A percentile compares a stretch with the other conserved stretches of the same genome.
Conservation (phyloP, 2,329 filamentous ascomycete species). For the Pseudogymnoascus pannorum region DNA sequence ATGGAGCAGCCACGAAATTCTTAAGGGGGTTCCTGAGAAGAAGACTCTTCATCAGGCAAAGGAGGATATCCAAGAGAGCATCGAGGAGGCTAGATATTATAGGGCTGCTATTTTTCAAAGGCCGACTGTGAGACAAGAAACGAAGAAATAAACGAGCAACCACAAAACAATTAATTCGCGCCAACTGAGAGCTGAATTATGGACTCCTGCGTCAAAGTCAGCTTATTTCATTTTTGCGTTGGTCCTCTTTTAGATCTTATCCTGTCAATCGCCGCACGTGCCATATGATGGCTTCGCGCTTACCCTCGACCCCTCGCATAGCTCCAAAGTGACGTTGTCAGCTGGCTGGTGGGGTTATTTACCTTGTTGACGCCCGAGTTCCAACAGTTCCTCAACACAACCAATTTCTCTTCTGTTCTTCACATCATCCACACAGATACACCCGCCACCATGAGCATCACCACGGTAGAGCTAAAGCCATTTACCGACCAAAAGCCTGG, state of each 20-base stretch:
- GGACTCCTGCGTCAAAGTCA: neutral
- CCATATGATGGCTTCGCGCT: conserved; percentile 2
- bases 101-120: conserved; percentile 57
- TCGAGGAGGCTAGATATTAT: conserved; percentile 84
- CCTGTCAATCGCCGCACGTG: conserved; percentile 6
- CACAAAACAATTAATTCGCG: neutral
- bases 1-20: conserved; percentile 61
- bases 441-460: conserved; percentile 56
- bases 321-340: conserved; percentile 8
- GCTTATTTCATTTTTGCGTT: neutral
- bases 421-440: conserved; percentile 11
- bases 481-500: conserved; percentile 97
- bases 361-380: conserved; percentile 3
- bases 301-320: neutral
- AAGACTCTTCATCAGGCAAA: conserved; percentile 71
- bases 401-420: conserved; percentile 2
- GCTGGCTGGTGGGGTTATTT: conserved; percentile 8
- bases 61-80: conserved; percentile 91
- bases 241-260: neutral
- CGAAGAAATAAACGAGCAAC: neutral
- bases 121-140: neutral
- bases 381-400: conserved; percentile 7
- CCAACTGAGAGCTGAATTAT: neutral
- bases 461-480: conserved; percentile 74
- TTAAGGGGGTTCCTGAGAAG: conserved; percentile 62